Evolutionary conservation across 163 green algal genomes (phyloP).

Genomic region (Chlorella variabilis): DNA sequence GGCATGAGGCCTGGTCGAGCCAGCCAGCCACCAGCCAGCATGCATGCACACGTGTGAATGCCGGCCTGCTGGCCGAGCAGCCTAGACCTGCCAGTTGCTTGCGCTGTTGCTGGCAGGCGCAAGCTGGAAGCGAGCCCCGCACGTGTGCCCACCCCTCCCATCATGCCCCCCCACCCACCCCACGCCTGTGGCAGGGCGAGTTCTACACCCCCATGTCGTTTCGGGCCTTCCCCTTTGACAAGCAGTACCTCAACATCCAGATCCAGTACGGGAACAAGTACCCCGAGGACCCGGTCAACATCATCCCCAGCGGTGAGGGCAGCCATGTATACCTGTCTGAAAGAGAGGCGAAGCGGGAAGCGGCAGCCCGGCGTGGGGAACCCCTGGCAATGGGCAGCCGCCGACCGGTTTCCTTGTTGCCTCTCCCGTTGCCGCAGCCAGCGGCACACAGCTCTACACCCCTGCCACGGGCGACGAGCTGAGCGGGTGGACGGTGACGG

Average conservation of each 20-base stretch:
- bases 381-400: not conserved
- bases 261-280: slow-evolving; percentile 34
- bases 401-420: no score
- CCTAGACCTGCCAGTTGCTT: no score
- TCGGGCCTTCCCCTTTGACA: slow-evolving; percentile 33
- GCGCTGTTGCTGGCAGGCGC: not conserved
- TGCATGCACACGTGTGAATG: not conserved
- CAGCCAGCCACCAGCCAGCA: no score
- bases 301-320: slow-evolving; percentile 10
- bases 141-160: no score
- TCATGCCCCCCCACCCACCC: no score
- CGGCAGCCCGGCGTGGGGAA: not conserved
- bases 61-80: no score
- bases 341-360: not conserved
- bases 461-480: slow-evolving; percentile 17
- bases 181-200: slow-evolving; percentile 28
- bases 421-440: slow-evolving; percentile 17
- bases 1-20: no score
- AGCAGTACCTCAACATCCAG: slow-evolving; percentile 26
- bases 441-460: slow-evolving; percentile 17
- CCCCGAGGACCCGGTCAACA: not conserved
- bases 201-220: slow-evolving; percentile 29
- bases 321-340: no score
- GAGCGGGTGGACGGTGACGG: slow-evolving; percentile 16
- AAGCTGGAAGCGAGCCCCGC: no score